Conservation (phyloP, 2,329 filamentous ascomycete genomes). For the Elsinoe arachidis region DNA sequence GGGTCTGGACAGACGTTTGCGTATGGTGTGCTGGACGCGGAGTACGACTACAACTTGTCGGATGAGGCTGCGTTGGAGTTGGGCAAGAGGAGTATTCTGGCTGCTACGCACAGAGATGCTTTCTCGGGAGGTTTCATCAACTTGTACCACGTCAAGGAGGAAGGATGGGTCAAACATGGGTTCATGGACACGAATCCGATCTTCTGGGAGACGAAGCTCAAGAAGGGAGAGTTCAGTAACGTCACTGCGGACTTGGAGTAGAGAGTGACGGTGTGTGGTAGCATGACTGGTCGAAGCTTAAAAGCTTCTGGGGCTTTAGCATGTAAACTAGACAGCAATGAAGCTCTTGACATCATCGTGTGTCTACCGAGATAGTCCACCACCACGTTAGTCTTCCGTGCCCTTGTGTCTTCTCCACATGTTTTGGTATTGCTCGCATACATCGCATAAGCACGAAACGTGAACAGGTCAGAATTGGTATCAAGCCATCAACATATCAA, state of each 20-base stretch:
- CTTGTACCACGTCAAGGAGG: conserved; percentile 97
- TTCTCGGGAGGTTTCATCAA: conserved; percentile 99
- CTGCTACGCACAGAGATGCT: conserved; percentile 94
- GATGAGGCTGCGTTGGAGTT: conserved; percentile 86
- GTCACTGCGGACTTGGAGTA: conserved; percentile 71
- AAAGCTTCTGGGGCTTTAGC: neutral
- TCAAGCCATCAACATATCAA: neutral
- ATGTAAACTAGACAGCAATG: conserved; percentile 3
- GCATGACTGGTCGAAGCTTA: neutral
- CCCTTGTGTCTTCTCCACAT: neutral
- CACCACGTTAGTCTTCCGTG: neutral
- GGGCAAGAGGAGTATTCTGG: conserved; percentile 83
- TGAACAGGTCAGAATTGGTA: neutral
- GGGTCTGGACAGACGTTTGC: conserved; percentile 97
- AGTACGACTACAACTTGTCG: conserved; percentile 83
- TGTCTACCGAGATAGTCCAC: no score
- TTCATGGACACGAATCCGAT: conserved; percentile 98
- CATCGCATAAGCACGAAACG: neutral
- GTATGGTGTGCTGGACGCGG: conserved; percentile 92
- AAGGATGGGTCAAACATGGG: conserved; percentile 97
- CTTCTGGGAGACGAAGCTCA: conserved; percentile 98
- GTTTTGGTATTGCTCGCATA: neutral
- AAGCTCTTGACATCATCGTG: neutral
- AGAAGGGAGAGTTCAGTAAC: conserved; percentile 97
- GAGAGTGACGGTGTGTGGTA: neutral